These are phyloP conservation scores for Termitomyces sp. DNA, from an alignment of 768 basidiomycete genomes.

Conservation along the genomic window DNA sequence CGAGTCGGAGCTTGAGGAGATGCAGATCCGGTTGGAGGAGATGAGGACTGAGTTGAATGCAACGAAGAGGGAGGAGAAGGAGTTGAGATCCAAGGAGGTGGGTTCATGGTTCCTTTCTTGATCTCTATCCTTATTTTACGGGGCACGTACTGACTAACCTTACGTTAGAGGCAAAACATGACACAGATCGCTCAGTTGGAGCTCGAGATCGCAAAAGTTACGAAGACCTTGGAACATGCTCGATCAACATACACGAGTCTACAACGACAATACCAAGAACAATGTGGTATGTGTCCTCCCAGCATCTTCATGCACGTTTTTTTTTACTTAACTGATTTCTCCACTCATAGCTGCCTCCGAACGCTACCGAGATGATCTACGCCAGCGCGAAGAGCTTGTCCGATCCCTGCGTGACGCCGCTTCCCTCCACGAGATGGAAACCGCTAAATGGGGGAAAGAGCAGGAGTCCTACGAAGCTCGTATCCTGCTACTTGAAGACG, in stretches of 20 bases:
- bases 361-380: conserved; percentile 67
- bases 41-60: conserved; percentile 66
- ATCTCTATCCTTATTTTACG: not conserved
- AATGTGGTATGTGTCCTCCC: conserved; percentile 52
- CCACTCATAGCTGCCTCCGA: conserved; percentile 60
- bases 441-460: conserved; percentile 59
- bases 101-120: conserved; percentile 21
- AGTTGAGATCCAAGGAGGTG: conserved; percentile 79
- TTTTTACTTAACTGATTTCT: not conserved
- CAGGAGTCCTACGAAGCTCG: conserved; percentile 69
- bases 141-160: not conserved
- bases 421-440: conserved; percentile 59
- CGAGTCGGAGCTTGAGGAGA: conserved; percentile 78
- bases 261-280: conserved; percentile 86
- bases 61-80: conserved; percentile 90
- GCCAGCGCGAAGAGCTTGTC: conserved; percentile 70
- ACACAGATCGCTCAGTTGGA: conserved; percentile 68
- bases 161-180: conserved; percentile 51
- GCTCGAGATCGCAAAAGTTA: conserved; percentile 70
- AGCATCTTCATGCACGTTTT: not conserved
- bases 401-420: conserved; percentile 55
- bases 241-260: conserved; percentile 68
- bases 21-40: conserved; percentile 75
- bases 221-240: conserved; percentile 68
- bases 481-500: conserved; percentile 61